Evolutionary conservation across 2,329 filamentous ascomycete species (phyloP).

Genomic region (Beauveria bassiana): DNA sequence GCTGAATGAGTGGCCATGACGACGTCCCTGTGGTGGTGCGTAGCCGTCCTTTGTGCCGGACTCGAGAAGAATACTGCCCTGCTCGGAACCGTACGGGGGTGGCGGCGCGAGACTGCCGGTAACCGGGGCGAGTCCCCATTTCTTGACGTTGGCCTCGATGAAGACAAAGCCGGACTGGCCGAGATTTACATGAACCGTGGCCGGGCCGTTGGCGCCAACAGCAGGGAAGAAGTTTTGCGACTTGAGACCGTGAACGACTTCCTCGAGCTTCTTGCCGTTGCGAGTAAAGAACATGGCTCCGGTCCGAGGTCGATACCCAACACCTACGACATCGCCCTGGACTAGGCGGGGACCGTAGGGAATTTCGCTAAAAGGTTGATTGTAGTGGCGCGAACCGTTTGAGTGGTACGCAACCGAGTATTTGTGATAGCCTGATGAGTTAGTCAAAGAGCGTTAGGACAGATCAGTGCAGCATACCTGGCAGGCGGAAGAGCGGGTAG

Average conservation of each 20-base stretch:
- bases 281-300: slow-evolving; percentile 97
- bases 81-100: slow-evolving; percentile 92
- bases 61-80: slow-evolving; percentile 91
- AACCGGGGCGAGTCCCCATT: slow-evolving; percentile 95
- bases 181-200: slow-evolving; percentile 91
- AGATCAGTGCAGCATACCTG: slow-evolving; percentile 52
- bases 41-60: slow-evolving; percentile 62
- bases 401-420: slow-evolving; percentile 89
- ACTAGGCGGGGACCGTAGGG: slow-evolving; percentile 77
- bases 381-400: slow-evolving; percentile 76
- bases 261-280: slow-evolving; percentile 94
- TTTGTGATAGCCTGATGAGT: slow-evolving; percentile 69
- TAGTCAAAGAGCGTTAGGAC: slow-evolving; percentile 11
- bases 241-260: slow-evolving; percentile 87
- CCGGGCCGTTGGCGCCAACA: slow-evolving; percentile 90
- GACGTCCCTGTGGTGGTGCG: slow-evolving; percentile 34
- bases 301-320: slow-evolving; percentile 89
- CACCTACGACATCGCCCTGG: slow-evolving; percentile 92
- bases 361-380: slow-evolving; percentile 79
- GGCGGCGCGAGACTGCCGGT: slow-evolving; percentile 91
- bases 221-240: slow-evolving; percentile 96
- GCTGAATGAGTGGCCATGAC: slow-evolving; percentile 39
- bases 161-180: slow-evolving; percentile 98
- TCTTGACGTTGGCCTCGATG: slow-evolving; percentile 99
- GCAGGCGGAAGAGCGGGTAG: slow-evolving; percentile 88